Base-by-base conservation (phyloP, 495 filamentous ascomycete species). In the Podospora sp. region DNA sequence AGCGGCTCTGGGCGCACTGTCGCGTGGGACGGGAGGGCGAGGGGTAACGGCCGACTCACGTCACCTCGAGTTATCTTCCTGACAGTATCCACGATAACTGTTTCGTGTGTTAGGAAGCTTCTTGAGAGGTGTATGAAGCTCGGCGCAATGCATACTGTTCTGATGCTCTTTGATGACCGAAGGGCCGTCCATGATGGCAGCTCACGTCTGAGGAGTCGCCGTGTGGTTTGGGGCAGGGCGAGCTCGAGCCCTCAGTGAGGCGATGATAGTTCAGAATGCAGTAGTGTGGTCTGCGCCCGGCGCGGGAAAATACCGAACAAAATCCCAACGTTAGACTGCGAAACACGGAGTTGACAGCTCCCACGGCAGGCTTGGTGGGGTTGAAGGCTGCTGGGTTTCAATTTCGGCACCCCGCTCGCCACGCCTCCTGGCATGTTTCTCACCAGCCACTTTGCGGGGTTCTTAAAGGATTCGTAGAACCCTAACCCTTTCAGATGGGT, bases 21-120 rank as follows among this genome's bases (percentile, higher is more conserved):
- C 49, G 18, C 35, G 27, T 6, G 25, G 8, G 65, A 60, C 33
- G 58, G 21, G 50, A 60, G 14, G 2, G 25, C 16, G 22, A 14
- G 62, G 63, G 68, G 55, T 58, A 63, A 40, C 35, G 52, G 63
- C n/a, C 50, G 22, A 73, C 83, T 74, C 74, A 87, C 84, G 58
- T 87, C 84, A 69, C 83, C 83, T 69, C 72, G 77, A 66, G 84
- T 84, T 46, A 86, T 87, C 58, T 75, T 75, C 69, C 80, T 84
- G 53, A 89, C 83, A 16, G 81, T 83, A 27, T 83, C 77, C 69
- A 88, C 77, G 61, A 88, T 77, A 26, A 62, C 75, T 72, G 40
- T 29, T 29, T 8, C 8, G 22, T 11, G 21, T 27, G 49, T 55
- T 27, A 70, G 65, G n/a, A 49, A 12, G 22, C 24, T 6, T 5